Base-by-base conservation (phyloP, 768 basidiomycete species). In the Termitomyces sp. region DNA sequence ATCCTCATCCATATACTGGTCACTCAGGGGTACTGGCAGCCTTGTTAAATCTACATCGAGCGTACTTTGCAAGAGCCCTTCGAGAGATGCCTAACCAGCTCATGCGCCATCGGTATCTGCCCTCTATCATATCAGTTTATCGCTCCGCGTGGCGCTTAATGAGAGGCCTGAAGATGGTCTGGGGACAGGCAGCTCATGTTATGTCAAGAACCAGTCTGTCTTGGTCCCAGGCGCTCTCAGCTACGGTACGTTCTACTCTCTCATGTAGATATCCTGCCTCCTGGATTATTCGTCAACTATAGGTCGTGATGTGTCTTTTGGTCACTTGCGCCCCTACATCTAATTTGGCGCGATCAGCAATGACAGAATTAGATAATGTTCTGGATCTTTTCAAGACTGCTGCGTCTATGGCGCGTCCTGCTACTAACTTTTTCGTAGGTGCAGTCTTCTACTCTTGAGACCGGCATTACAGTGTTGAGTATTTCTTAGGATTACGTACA, bases 91-190 rank as follows among this genome's bases (percentile, higher is more conserved):
- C 85, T 0, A 63, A 70, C 8, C 84, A 89, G 55, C 73, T 84
- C 2, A 72, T 85, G 48, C 77, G 77, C 56, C 87, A 90, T 64
- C 79, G 75, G 63, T 89, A 84, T 67, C 78, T 83, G 0, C 83
- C 85, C 1, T 91, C 89, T 1, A 85, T 89, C 5, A 79, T 87
- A 68, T 85, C 89, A 0, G 82, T 83, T 14, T 90, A 88, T 69
- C 85, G 87, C 2, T 87, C 86, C 2, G 84, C 87, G 4, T 89
- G 86, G 83, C 74, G 88, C 16, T 64, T 89, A 32, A 82, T 85
- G 40, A 75, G 80, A 46, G 76, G 76, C 0, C 71, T 87, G 52
- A 71, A 72, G 18, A 68, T 76, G n/a, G 70, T 76, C 1, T 81
- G 79, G 71, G 66, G 68, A 16, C 58, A 64, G 20, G 69, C 74